Evolutionary conservation across 208 protist genomes (phyloP).

Genomic region (Leishmania amazonensis): DNA sequence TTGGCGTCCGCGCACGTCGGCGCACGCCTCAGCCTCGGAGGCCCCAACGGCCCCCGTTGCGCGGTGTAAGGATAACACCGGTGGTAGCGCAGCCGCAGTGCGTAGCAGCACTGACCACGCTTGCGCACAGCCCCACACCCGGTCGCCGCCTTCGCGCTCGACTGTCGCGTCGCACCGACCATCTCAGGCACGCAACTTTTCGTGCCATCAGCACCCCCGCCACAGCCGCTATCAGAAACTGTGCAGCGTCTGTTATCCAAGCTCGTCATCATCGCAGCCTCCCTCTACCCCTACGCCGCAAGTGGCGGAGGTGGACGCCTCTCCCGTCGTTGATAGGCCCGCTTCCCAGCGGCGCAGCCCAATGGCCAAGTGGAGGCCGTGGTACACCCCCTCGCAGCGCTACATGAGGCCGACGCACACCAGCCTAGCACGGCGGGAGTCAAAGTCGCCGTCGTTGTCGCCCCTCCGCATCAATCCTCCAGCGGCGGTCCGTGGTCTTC

Average conservation of each 20-base stretch:
- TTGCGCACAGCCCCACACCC: background rate
- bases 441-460: slow-evolving; percentile 1
- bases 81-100: background rate
- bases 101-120: background rate
- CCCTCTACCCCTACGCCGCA: background rate
- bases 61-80: background rate
- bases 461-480: background rate
- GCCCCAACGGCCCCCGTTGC: background rate
- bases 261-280: background rate
- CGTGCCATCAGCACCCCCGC: background rate
- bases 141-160: background rate
- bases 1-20: background rate
- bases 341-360: background rate
- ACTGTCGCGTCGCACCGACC: background rate
- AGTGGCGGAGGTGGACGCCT: background rate
- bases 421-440: slow-evolving; percentile 24
- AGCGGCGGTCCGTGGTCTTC: too few relatives aligned
- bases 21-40: background rate
- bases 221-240: slow-evolving; percentile 3
- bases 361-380: background rate
- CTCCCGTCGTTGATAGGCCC: background rate
- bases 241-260: slow-evolving; percentile 1
- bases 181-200: background rate
- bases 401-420: slow-evolving; percentile 39
- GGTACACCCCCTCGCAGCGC: slow-evolving; percentile 10